A percentile compares a stretch with the other conserved stretches of the same genome.
phyloP scores from a whole-genome alignment of 1,284 basidiomycete species.

The Spongiforma sp. region DNA sequence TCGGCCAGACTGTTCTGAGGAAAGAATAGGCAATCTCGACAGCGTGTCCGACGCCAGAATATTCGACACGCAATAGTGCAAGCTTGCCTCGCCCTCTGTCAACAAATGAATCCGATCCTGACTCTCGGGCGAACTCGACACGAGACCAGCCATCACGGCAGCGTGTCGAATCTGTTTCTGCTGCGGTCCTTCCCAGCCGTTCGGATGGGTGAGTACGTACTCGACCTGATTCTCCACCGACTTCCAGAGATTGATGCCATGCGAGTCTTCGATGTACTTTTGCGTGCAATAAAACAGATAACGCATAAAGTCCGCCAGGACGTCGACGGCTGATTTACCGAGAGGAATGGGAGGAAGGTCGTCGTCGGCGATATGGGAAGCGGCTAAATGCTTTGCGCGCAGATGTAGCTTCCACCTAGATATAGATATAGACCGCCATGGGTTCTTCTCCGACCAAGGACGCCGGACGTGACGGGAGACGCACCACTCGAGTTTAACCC shows the following conservation, averaged over 20 bases:
- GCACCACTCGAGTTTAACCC: conserved; percentile 57
- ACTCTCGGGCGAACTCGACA: conserved; percentile 33
- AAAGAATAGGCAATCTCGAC: conserved; percentile 33
- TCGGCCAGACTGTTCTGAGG: conserved; percentile 13
- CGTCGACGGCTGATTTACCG: conserved; percentile 50
- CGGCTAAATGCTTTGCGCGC: conserved; percentile 43
- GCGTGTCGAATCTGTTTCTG: conserved; percentile 46
- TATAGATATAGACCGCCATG: neutral
- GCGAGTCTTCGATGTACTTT: conserved; percentile 54
- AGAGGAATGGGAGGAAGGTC: conserved; percentile 51
- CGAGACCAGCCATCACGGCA: conserved; percentile 39
- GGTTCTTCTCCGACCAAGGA: neutral
- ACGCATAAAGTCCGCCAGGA: conserved; percentile 57
- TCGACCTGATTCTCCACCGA: conserved; percentile 40
- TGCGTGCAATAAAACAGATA: conserved; percentile 54
- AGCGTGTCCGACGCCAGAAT: conserved; percentile 40
- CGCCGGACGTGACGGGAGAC: too few relatives aligned
- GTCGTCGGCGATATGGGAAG: conserved; percentile 29
- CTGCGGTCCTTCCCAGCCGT: conserved; percentile 51
- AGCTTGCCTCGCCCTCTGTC: conserved; percentile 56
- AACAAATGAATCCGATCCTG: conserved; percentile 47
- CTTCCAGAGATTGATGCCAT: conserved; percentile 47
- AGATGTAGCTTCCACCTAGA: conserved; percentile 67
- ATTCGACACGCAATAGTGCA: conserved; percentile 51
- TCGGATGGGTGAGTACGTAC: conserved; percentile 48